Evolutionary conservation across 1,284 basidiomycete genomes (phyloP).

Genomic region (Termitomyces sp.): DNA sequence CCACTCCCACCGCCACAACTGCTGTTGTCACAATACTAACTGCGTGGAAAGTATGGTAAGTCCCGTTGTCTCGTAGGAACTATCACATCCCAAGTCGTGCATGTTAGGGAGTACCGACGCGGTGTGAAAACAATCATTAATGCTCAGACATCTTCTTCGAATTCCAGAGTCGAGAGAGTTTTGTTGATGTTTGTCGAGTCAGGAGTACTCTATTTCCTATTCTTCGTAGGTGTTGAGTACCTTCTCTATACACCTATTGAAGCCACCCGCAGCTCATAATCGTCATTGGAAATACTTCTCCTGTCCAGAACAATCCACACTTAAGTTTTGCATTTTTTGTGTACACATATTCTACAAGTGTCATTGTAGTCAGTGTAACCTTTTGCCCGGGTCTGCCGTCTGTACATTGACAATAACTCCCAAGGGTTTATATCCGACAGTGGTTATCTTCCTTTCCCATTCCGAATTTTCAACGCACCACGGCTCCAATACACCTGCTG

Average conservation of each 20-base stretch:
- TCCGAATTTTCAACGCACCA: background rate
- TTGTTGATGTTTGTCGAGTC: slow-evolving; percentile 6
- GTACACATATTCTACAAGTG: slow-evolving; percentile 9
- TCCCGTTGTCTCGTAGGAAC: background rate
- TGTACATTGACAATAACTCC: background rate
- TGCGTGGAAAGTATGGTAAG: slow-evolving; percentile 6
- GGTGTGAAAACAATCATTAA: background rate
- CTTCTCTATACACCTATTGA: no score
- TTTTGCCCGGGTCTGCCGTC: background rate
- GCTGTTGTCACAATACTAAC: slow-evolving; percentile 8
- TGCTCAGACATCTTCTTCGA: background rate
- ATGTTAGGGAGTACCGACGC: slow-evolving; percentile 4
- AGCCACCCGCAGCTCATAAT: slow-evolving; percentile 1
- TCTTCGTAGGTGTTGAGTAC: slow-evolving; percentile 4
- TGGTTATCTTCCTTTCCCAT: background rate
- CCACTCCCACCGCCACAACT: slow-evolving; percentile 5
- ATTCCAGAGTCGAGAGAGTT: background rate
- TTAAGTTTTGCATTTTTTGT: slow-evolving; percentile 8
- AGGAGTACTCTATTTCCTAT: slow-evolving; percentile 7
- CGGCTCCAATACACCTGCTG: background rate
- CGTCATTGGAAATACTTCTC: slow-evolving; percentile 7
- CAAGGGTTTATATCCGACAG: slow-evolving; percentile 9
- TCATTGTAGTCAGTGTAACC: slow-evolving; percentile 7
- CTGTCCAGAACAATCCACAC: background rate
- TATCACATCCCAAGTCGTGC: background rate